Base-by-base conservation (phyloP, 1,139 yeast genomes). In the Lodderomyces metapsilosis region DNA sequence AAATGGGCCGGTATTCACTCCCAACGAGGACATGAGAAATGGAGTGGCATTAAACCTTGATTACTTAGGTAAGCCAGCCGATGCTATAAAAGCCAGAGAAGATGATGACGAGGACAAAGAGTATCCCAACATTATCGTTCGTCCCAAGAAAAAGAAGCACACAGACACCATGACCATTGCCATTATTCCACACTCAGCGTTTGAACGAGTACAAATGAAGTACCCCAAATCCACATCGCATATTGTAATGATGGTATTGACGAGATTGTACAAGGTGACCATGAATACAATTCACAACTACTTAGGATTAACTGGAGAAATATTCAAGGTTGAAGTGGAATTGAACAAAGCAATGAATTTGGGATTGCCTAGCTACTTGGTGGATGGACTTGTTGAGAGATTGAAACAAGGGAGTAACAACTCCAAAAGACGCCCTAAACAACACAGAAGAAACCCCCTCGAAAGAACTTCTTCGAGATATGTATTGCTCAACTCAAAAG, bases 221-320 rank as follows among this genome's bases (percentile, higher is more conserved):
- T 88, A 83, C 56, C 98, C 98, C 6, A 80, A 86, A 50, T 88
- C 96, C 0, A 84, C 96, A 0, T 87, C 97, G 0, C 96, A 91
- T 59, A 91, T 92, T 36, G 94, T 92, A 7, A 96, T 95, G 50
- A 89, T 92, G 79, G 88, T 92, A 13, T 68, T 91, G 47, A 84
- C 95, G 1, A 76, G 96, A 48, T 71, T 92, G 43, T 88, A 88
- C 58, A 78, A 95, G 52, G 97, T 92, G 5, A 91, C 98, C 0
- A 82, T 91, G 64, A 92, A 85, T 56, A 87, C 97, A 0, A 87
- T 94, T 10, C 94, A 91, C 57, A 77, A 80, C 52, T 92, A 92
- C 58, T 68, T 92, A 40, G 96, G 96, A 0, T 65, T 92, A 25
- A 88, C 98, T 0, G 71, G 79, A 21, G 96, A 89, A 53, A 82